Base-by-base conservation (phyloP, 331 rosid genomes). In the Cydonia oblonga region DNA sequence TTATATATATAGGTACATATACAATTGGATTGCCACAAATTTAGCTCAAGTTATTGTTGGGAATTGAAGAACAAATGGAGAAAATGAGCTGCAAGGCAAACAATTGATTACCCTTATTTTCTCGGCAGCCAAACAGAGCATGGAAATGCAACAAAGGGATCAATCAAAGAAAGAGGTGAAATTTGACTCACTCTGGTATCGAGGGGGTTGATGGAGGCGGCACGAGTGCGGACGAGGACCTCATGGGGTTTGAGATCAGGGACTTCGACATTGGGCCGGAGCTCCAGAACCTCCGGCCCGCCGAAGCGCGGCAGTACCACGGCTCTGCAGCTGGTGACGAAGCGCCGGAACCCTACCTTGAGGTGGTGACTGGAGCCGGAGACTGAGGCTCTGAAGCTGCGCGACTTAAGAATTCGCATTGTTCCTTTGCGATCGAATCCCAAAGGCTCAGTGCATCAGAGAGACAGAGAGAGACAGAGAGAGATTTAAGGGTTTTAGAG, bases 161-260 rank as follows among this genome's bases (percentile, higher is more conserved):
- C 16, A 30, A 71, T 52, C 8, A 19, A 54, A 67, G 56, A 35
- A 53, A n/a, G 53, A 69, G 28, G 54, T 19, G 15, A 38, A 51
- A 28, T 28, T 59, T 19, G 53, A 68, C 96, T 78, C 56, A 93
- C 98, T 69, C 98, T 78, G 9, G 91, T 87, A 68, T 93, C 97
- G 10, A 93, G 83, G 30, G 97, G 96, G 35, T 93, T 93, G 77
- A 93, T 33, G 71, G 97, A 84, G 78, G 85, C 96, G 40, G 98
- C 98, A 52, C 86, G 90, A 73, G 98, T 25, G 42, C 92, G 92
- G 49, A 92, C 92, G 59, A 92, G 98, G 66, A 92, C 92, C 54
- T 92, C 74, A 67, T 78, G 77, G 40, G 91, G 86, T 61, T 87
- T 86, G 78, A 92, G 91, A 42, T 65, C 81, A 40, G 98, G 98